These are phyloP conservation scores for Hippophae tibetana DNA, from an alignment of 306 rosid genomes.

Conservation along the genomic window DNA sequence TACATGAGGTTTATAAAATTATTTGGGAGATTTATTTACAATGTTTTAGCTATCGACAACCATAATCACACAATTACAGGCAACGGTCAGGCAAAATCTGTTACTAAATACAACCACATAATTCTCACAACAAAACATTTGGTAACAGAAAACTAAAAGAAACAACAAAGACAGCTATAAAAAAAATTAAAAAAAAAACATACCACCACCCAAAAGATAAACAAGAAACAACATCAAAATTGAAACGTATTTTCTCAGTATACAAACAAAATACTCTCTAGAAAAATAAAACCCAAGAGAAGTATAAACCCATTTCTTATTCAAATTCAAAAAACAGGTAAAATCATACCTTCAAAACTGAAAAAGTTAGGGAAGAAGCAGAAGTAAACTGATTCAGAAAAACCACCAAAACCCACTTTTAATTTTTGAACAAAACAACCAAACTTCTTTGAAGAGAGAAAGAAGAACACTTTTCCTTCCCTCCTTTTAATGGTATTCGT, in stretches of 20 bases:
- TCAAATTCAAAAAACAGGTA: conserved; percentile 2
- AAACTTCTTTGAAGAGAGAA: conserved; percentile 8
- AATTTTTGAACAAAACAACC: conserved; percentile 15
- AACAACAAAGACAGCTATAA: neutral
- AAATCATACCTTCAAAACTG: conserved; percentile 24
- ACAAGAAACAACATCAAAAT: conserved; percentile 1
- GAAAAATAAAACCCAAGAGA: neutral
- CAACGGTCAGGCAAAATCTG: too few relatives aligned
- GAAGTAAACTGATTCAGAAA: conserved; percentile 5
- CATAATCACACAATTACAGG: neutral
- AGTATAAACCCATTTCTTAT: conserved; percentile 4
- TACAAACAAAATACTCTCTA: conserved; percentile 6
- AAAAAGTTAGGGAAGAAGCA: conserved; percentile 5
- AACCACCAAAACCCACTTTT: neutral
- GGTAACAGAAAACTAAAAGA: too few relatives aligned
- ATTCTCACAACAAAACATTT: too few relatives aligned
- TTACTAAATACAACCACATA: too few relatives aligned
- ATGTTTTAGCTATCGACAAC: neutral
- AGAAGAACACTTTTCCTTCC: conserved; percentile 30
- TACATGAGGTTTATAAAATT: neutral
- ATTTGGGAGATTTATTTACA: conserved; percentile 10
- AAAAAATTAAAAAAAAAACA: neutral
- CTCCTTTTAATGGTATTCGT: conserved; percentile 6
- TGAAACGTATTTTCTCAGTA: neutral
- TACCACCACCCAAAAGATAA: neutral